phyloP scores from a whole-genome alignment of 2,329 filamentous ascomycete species.

The Zasmidium cellare region DNA sequence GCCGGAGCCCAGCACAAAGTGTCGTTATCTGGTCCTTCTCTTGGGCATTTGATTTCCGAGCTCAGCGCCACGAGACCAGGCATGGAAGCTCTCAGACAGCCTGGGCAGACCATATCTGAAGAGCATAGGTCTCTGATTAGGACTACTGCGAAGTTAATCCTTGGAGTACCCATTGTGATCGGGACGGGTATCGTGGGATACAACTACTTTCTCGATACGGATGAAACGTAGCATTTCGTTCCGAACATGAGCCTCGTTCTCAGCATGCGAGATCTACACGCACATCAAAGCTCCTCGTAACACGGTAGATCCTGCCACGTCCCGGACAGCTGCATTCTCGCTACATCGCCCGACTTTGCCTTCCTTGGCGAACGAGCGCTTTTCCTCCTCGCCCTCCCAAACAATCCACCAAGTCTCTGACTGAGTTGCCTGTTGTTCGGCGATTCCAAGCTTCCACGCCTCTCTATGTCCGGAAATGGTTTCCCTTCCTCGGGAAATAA shows the following conservation, averaged over 20 bases:
- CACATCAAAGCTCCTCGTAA: neutral
- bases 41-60: constrained; percentile 31
- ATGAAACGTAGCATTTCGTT: too few species aligned
- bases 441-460: neutral
- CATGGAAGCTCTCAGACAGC: constrained; percentile 27
- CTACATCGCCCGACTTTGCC: neutral
- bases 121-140: constrained; percentile 26
- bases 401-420: neutral
- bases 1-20: constrained; percentile 29
- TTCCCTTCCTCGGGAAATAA: neutral
- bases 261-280: neutral
- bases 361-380: neutral
- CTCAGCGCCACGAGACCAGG: constrained; percentile 30
- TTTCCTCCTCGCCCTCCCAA: neutral
- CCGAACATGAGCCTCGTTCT: too few species aligned
- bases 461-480: neutral
- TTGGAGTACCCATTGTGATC: constrained; percentile 21
- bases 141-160: constrained; percentile 20
- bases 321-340: neutral
- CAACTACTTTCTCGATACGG: constrained; percentile 1
- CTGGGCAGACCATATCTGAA: constrained; percentile 29
- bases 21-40: constrained; percentile 28
- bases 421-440: neutral
- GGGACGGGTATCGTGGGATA: constrained; percentile 19
- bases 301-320: neutral